These are phyloP conservation scores for Penicillium sp. DNA, from an alignment of 2,329 filamentous ascomycete genomes.

Conservation along the genomic window DNA sequence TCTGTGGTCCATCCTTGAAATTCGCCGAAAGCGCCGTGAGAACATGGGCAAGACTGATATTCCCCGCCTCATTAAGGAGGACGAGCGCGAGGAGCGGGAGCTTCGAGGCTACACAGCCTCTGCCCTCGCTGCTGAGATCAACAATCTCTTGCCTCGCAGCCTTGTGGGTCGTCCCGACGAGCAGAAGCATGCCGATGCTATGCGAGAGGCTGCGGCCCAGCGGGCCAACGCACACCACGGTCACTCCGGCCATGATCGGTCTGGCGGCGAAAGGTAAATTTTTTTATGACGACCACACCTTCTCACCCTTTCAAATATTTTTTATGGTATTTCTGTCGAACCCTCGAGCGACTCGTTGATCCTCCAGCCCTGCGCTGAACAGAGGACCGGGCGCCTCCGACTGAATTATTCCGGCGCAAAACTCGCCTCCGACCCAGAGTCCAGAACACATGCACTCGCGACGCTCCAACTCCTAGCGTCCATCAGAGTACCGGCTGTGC, in stretches of 20 bases:
- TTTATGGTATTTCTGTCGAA: conserved; percentile 10
- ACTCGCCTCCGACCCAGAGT: conserved; percentile 3
- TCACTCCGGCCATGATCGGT: conserved; percentile 35
- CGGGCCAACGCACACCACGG: conserved; percentile 33
- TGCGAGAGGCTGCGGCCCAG: conserved; percentile 34
- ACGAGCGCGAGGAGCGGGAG: conserved; percentile 50
- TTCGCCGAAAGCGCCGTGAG: conserved; percentile 75
- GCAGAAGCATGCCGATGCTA: conserved; percentile 41
- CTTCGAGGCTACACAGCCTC: conserved; percentile 45
- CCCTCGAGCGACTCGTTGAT: conserved; percentile 10
- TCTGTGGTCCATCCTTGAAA: conserved; percentile 87
- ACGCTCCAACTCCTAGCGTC: not conserved
- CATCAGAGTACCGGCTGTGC: not conserved
- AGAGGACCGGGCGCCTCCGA: conserved; percentile 12
- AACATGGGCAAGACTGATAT: conserved; percentile 79
- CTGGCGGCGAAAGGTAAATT: conserved; percentile 32
- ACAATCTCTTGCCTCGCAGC: conserved; percentile 39
- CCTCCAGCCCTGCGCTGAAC: conserved; percentile 3
- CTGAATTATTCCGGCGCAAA: not conserved
- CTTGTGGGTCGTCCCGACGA: conserved; percentile 34
- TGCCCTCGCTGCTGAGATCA: conserved; percentile 46
- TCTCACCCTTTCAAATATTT: not conserved
- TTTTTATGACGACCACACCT: not conserved
- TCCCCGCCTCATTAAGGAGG: conserved; percentile 46
- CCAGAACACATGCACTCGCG: not conserved